Percentiles rank a stretch among this genome's conserved stretches.
phyloP scores from a whole-genome alignment of 345 rosid genomes.

The Populus euphratica region DNA sequence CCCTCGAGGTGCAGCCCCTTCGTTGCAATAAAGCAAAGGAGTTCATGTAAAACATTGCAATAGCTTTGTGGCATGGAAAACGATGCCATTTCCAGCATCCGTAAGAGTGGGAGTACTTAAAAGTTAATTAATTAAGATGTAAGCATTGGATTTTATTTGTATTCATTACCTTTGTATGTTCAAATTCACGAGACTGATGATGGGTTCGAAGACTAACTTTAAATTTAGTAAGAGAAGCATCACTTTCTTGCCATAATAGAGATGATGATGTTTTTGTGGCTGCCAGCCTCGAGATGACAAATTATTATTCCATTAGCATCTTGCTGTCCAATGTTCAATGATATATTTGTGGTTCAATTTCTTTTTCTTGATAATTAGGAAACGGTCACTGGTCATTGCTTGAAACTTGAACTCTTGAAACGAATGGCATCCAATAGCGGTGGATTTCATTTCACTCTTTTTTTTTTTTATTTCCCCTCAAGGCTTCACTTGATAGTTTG shows the following conservation, averaged over 20 bases:
- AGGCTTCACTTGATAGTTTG: no score
- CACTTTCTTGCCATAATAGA: background rate
- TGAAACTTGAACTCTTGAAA: no score
- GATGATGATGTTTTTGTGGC: background rate
- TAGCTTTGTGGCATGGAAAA: background rate
- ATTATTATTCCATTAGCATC: no score
- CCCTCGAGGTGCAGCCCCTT: background rate
- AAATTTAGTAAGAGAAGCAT: background rate
- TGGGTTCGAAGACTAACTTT: background rate
- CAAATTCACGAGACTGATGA: background rate
- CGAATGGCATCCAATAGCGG: background rate
- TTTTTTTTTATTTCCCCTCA: no score
- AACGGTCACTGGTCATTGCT: no score
- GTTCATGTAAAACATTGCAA: background rate
- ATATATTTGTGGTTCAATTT: no score
- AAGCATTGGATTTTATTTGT: background rate
- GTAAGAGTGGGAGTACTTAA: background rate
- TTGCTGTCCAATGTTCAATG: background rate
- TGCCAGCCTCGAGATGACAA: background rate
- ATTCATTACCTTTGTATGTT: background rate
- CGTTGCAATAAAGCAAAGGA: background rate
- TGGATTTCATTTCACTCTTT: background rate
- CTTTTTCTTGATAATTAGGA: background rate
- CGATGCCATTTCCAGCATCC: background rate
- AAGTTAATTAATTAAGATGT: no score